phyloP scores from a whole-genome alignment of 257 asterid species.

The Jasminum sambac region DNA sequence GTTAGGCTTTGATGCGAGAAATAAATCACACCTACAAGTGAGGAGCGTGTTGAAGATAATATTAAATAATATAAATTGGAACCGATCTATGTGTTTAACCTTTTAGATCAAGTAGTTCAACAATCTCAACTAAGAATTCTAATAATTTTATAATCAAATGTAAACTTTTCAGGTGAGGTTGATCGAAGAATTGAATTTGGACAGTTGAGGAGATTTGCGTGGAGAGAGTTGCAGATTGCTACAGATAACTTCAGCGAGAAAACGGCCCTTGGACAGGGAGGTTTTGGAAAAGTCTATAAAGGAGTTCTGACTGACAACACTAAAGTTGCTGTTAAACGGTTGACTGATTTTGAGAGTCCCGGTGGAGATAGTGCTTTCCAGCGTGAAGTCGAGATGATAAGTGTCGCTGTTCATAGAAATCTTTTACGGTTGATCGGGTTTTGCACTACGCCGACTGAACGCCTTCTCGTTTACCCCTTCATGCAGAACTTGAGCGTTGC shows the following conservation, averaged over 20 bases:
- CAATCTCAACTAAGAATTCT: conserved; percentile 10
- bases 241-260: conserved; percentile 85
- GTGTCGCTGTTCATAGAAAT: conserved; percentile 95
- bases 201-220: conserved; percentile 82
- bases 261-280: conserved; percentile 93
- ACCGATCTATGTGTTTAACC: no score
- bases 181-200: conserved; percentile 91
- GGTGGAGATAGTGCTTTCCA: conserved; percentile 95
- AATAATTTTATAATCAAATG: neutral
- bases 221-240: conserved; percentile 94
- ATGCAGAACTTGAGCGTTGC: conserved; percentile 97
- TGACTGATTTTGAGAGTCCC: conserved; percentile 87
- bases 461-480: conserved; percentile 84
- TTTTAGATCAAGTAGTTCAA: no score
- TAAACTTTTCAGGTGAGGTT: conserved; percentile 65
- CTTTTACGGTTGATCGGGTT: conserved; percentile 83
- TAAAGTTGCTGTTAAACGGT: conserved; percentile 87
- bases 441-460: conserved; percentile 93
- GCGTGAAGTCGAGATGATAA: conserved; percentile 98
- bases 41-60: no score
- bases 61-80: no score
- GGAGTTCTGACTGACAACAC: conserved; percentile 77
- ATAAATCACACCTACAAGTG: no score
- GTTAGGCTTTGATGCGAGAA: no score
- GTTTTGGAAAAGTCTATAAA: conserved; percentile 93